Base-by-base conservation (phyloP, 257 asterid genomes). In the Rauvolfia tetraphylla region DNA sequence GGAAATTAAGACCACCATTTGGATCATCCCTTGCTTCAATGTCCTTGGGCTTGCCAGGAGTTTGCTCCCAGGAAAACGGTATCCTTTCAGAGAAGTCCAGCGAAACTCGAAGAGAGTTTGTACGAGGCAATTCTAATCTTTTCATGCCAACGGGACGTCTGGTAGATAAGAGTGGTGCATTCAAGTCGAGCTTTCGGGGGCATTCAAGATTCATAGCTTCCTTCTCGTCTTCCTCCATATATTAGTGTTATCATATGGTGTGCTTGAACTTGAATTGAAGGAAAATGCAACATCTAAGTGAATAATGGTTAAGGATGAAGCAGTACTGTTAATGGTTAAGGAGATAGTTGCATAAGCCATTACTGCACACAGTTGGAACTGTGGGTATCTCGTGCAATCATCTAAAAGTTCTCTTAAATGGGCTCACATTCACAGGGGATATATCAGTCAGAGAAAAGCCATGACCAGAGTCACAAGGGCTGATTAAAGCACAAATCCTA, bases 31-130 rank as follows among this genome's bases (percentile, higher is more conserved):
- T 53, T 22, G 42, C 5, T 2, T 71, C 75, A 7, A 22, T 59
- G 75, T 86, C 85, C 73, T 91, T 91, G 8, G 97, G 98, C 82
- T 87, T 88, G 20, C 93, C 97, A 2, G 98, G 93, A 65, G 79
- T 82, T 81, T 86, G 80, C 75, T 91, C 97, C 95, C 97, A 91
- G 22, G 93, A 93, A 75, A 93, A 93, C 6, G 98, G 97, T 39
- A 91, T 89, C 83, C 90, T 86, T 70, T 81, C 77, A 59, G 71
- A 70, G 0, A 74, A 31, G 22, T 84, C 85, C 33, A 31, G 41
- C 11, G 83, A 79, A 79, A 80, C 62, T 29, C 51, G 70, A 34
- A 38, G 70, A 0, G 78, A 66, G 44, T 57, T 67, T 12, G 74
- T 34, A 15, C n/a, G 29, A 42, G 73, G 72, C 39, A 41, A 29